phyloP scores from a whole-genome alignment of 495 filamentous ascomycete genomes.

The Trypethelium eluteriae region DNA sequence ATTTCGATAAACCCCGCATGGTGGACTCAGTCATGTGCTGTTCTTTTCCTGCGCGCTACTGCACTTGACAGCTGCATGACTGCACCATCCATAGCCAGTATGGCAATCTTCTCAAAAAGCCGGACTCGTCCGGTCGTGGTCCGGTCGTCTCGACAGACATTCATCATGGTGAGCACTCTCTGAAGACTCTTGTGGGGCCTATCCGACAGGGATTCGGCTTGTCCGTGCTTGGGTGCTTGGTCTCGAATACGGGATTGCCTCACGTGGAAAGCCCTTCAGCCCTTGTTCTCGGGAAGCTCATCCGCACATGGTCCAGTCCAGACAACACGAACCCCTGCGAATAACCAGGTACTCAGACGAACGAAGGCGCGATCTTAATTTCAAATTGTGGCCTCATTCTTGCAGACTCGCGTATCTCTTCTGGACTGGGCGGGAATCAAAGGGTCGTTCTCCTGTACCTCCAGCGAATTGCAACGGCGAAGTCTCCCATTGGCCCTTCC shows the following conservation, averaged over 20 bases:
- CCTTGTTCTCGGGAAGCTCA: not conserved
- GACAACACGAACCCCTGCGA: not conserved
- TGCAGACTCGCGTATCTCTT: not conserved
- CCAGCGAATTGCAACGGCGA: not conserved
- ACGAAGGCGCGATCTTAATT: not conserved
- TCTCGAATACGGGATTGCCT: not conserved
- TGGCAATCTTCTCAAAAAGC: not conserved
- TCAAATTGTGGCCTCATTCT: not conserved
- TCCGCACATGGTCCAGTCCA: not conserved
- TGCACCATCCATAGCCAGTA: not conserved
- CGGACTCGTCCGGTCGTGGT: not conserved
- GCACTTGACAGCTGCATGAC: slow-evolving; percentile 2
- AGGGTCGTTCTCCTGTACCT: not conserved
- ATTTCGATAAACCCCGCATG: slow-evolving; percentile 12
- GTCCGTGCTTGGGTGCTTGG: not conserved
- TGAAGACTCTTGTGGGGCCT: not conserved
- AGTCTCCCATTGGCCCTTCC: not conserved
- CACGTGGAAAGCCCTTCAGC: not conserved
- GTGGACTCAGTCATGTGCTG: slow-evolving; percentile 2
- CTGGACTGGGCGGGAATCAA: not conserved
- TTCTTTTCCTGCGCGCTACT: slow-evolving; percentile 7
- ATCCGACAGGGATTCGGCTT: not conserved
- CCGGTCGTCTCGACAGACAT: not conserved
- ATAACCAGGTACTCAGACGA: not conserved
- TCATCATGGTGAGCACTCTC: too few species aligned